Conservation (phyloP, 2,329 filamentous ascomycete species). For the Scedosporium boydii region DNA sequence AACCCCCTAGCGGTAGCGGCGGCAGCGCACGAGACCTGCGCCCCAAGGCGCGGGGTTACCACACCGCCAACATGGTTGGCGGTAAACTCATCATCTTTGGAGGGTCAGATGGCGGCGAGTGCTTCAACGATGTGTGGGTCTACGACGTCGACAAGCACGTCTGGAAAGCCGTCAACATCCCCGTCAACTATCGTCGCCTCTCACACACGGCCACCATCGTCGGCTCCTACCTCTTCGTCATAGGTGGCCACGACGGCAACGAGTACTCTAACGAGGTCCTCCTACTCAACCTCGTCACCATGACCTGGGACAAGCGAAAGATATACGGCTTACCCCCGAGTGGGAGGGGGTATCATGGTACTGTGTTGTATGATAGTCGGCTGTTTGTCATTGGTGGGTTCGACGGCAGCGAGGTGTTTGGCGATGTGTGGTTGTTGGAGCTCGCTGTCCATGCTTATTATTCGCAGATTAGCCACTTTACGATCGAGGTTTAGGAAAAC, state of each 20-base stretch:
- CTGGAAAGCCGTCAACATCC: constrained; percentile 52
- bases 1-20: constrained; percentile 14
- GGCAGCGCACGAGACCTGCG: constrained; percentile 23
- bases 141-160: constrained; percentile 55
- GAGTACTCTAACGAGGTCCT: constrained; percentile 63
- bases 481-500: constrained; percentile 47
- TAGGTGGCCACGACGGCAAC: constrained; percentile 60
- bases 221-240: constrained; percentile 60
- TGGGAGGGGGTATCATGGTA: constrained; percentile 57
- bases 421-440: constrained; percentile 58
- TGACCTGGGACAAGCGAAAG: constrained; percentile 61
- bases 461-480: constrained; percentile 65
- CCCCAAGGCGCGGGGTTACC: constrained; percentile 59
- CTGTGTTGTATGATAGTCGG: constrained; percentile 56
- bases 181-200: constrained; percentile 52
- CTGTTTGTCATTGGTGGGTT: constrained; percentile 58
- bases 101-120: constrained; percentile 60
- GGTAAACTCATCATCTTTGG: constrained; percentile 64
- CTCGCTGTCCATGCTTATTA: constrained; percentile 63
- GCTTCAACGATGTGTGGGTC: constrained; percentile 65
- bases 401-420: constrained; percentile 58
- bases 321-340: constrained; percentile 55
- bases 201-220: constrained; percentile 62
- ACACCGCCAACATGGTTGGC: constrained; percentile 65
- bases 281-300: constrained; percentile 59